Evolutionary conservation across 2,329 filamentous ascomycete species (phyloP).

Genomic region (Lecanicillium sp.): DNA sequence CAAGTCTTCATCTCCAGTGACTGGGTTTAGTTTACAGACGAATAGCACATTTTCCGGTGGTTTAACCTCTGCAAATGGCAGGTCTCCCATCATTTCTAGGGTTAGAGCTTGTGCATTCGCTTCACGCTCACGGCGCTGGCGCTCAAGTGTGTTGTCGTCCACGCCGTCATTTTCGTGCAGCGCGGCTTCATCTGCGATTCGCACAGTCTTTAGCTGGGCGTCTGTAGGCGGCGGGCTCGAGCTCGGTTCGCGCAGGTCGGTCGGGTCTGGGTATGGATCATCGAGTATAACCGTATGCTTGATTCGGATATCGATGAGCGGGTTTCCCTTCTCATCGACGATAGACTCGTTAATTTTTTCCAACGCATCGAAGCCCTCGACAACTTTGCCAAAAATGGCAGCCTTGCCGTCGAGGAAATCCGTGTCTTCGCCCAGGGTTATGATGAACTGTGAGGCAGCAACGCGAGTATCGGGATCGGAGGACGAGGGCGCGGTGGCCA

Average conservation of each 20-base stretch:
- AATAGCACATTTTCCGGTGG: slow-evolving; percentile 96
- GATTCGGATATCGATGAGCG: slow-evolving; percentile 89
- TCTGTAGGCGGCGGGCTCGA: slow-evolving; percentile 74
- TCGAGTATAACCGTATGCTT: slow-evolving; percentile 88
- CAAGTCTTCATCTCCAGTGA: slow-evolving; percentile 89
- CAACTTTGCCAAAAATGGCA: slow-evolving; percentile 91
- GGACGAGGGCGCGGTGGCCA: slow-evolving; percentile 79
- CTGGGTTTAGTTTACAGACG: slow-evolving; percentile 96
- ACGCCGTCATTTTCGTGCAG: slow-evolving; percentile 60
- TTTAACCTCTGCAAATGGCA: slow-evolving; percentile 95
- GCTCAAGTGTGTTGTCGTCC: slow-evolving; percentile 75
- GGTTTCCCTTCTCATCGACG: slow-evolving; percentile 75
- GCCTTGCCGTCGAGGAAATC: slow-evolving; percentile 89
- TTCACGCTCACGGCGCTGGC: slow-evolving; percentile 75
- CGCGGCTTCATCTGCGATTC: slow-evolving; percentile 83
- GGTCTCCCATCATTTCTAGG: slow-evolving; percentile 93
- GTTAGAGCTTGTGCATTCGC: slow-evolving; percentile 90
- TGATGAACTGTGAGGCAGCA: slow-evolving; percentile 86
- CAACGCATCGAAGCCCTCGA: slow-evolving; percentile 88
- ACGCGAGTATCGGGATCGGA: slow-evolving; percentile 73
- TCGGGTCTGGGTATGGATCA: slow-evolving; percentile 81
- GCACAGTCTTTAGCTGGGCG: slow-evolving; percentile 80
- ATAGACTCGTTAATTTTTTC: slow-evolving; percentile 92
- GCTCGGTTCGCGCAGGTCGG: slow-evolving; percentile 66
- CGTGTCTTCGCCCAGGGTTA: slow-evolving; percentile 81